Evolutionary conservation across 441 rosid species (phyloP).

Genomic region (Geranium incanum): DNA sequence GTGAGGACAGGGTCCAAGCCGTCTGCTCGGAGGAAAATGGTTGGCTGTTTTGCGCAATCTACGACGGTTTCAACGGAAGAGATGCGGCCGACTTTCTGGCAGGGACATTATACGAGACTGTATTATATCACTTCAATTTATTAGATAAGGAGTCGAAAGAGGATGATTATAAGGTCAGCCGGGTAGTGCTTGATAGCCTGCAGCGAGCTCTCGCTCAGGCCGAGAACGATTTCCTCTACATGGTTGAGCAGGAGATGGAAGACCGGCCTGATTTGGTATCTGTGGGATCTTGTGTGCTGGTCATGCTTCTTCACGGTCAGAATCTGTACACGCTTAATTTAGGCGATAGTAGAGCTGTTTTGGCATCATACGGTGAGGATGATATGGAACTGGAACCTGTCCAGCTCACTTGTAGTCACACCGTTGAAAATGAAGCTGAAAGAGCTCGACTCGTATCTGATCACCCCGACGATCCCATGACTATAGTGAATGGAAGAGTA

Average conservation of each 20-base stretch:
- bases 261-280: conserved; percentile 90
- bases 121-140: conserved; percentile 44
- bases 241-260: conserved; percentile 97
- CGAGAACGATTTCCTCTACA: conserved; percentile 68
- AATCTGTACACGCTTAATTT: conserved; percentile 66
- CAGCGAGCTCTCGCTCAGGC: conserved; percentile 65
- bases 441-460: conserved; percentile 45
- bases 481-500: conserved; percentile 59
- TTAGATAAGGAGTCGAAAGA: conserved; percentile 42
- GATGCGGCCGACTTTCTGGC: conserved; percentile 98
- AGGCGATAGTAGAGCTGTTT: conserved; percentile 87
- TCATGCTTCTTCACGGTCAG: conserved; percentile 63
- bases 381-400: conserved; percentile 46
- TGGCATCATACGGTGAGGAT: conserved; percentile 52
- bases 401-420: conserved; percentile 78
- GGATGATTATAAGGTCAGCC: conserved; percentile 24
- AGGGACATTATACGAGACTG: conserved; percentile 73
- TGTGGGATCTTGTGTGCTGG: conserved; percentile 81
- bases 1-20: conserved; percentile 94
- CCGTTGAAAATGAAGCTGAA: conserved; percentile 72
- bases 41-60: conserved; percentile 80
- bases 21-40: conserved; percentile 94
- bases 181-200: conserved; percentile 63
- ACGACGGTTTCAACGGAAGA: conserved; percentile 88
- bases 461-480: conserved; percentile 73